Percentiles rank a stretch among this genome's conserved stretches.
These are phyloP conservation scores for Teratosphaeria epicoccoides DNA, from an alignment of 2,329 filamentous ascomycete genomes.

Conservation along the genomic window DNA sequence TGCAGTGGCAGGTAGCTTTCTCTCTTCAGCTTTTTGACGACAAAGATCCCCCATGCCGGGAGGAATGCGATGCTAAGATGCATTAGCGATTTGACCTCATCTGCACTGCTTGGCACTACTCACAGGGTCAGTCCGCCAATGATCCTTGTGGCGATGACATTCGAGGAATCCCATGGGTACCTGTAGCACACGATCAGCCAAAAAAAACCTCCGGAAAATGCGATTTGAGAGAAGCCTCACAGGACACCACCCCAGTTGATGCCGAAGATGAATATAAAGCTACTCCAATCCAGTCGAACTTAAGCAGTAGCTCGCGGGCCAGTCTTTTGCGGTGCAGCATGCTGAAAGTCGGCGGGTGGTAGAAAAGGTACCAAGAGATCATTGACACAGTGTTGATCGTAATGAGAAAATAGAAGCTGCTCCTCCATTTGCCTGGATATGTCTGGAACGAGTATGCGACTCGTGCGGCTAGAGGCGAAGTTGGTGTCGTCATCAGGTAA, in stretches of 20 bases:
- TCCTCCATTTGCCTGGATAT: conserved; percentile 15
- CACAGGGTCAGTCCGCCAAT: background rate
- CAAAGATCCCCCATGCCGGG: conserved; percentile 15
- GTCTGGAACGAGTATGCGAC: conserved; percentile 15
- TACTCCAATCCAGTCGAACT: conserved; percentile 21
- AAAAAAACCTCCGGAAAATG: no score
- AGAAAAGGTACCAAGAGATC: conserved; percentile 25
- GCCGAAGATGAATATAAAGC: conserved; percentile 18
- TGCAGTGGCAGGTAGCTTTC: conserved; percentile 18
- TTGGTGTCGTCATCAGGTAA: conserved; percentile 17
- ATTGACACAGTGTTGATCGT: conserved; percentile 25
- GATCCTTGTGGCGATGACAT: background rate
- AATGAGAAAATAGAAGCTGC: conserved; percentile 17
- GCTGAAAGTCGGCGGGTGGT: conserved; percentile 23
- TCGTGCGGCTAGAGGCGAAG: conserved; percentile 15
- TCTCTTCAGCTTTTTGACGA: conserved; percentile 11
- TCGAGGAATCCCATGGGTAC: background rate
- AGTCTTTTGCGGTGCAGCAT: conserved; percentile 19
- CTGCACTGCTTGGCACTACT: conserved; percentile 2
- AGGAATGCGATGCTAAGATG: conserved; percentile 11
- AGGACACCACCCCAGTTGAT: conserved; percentile 22
- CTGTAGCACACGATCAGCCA: background rate
- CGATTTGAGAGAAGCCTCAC: conserved; percentile 3
- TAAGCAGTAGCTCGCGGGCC: conserved; percentile 13
- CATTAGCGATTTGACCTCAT: background rate